phyloP scores from a whole-genome alignment of 441 rosid genomes.

The Monsonia emarginata region DNA sequence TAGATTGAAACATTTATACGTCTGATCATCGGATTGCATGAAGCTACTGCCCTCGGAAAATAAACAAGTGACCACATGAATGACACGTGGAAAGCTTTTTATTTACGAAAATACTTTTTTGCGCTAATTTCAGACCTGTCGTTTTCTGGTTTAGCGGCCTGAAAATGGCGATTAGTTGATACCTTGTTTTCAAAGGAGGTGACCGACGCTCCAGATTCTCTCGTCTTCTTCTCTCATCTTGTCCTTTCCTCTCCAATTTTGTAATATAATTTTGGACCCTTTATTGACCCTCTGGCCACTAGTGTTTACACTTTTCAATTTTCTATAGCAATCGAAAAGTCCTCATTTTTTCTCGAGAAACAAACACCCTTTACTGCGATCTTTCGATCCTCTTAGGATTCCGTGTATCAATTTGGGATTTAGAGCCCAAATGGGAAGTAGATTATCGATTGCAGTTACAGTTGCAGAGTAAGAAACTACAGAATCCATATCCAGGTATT shows the following conservation, averaged over 20 bases:
- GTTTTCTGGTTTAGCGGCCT: slow-evolving; percentile 1
- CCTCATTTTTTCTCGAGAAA: neutral
- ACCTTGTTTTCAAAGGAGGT: neutral
- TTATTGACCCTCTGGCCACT: neutral
- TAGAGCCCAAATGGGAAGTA: neutral
- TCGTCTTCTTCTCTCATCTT: neutral
- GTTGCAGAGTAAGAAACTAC: neutral
- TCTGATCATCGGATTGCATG: too few species aligned
- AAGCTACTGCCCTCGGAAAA: too few species aligned
- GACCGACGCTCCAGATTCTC: slow-evolving; percentile 1
- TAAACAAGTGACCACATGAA: neutral
- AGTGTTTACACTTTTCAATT: neutral
- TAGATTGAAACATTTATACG: too few species aligned
- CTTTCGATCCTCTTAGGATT: neutral
- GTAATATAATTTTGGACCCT: slow-evolving; percentile 12
- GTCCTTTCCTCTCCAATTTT: slow-evolving; percentile 9
- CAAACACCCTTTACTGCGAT: neutral
- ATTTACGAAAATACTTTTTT: neutral
- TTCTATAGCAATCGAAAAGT: neutral
- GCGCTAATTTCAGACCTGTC: neutral
- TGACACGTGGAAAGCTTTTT: neutral
- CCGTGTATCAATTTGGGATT: neutral
- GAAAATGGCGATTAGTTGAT: slow-evolving; percentile 1
- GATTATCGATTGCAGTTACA: slow-evolving; percentile 1
- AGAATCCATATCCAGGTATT: neutral